phyloP scores from a whole-genome alignment of 495 filamentous ascomycete species.

The Podospora appendiculata region DNA sequence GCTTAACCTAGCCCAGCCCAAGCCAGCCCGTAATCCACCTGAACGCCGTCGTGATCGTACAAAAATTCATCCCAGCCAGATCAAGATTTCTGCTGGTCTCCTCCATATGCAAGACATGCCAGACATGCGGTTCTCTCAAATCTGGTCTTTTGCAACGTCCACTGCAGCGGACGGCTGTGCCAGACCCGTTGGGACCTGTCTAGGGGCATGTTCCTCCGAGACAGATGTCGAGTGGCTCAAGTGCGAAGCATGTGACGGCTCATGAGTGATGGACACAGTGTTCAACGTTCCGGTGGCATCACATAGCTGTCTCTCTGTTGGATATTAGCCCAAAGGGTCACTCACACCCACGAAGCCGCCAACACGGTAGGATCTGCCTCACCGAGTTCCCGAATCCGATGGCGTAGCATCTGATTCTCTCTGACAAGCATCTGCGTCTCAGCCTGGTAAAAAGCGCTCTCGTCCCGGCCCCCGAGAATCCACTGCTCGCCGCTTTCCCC shows the following conservation, averaged over 20 bases:
- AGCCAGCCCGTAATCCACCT: too few species aligned
- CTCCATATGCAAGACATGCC: background rate
- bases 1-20: too few species aligned
- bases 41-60: too few species aligned
- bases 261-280: background rate
- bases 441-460: constrained; percentile 83
- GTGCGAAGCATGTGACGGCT: constrained; percentile 1
- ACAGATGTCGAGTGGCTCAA: constrained; percentile 2
- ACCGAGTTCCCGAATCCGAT: constrained; percentile 79
- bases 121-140: background rate
- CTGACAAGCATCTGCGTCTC: constrained; percentile 79
- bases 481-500: constrained; percentile 40
- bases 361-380: constrained; percentile 13
- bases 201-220: background rate
- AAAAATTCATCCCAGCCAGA: too few species aligned
- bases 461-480: constrained; percentile 53
- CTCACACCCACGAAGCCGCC: too few species aligned
- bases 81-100: background rate
- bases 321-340: background rate
- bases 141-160: background rate
- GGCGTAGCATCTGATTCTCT: constrained; percentile 90
- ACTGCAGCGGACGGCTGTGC: background rate
- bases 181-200: background rate
- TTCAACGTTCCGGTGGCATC: background rate
- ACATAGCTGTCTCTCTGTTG: constrained; percentile 1